Base-by-base conservation (phyloP, 2,329 filamentous ascomycete genomes). In the Aspergillus fructus region DNA sequence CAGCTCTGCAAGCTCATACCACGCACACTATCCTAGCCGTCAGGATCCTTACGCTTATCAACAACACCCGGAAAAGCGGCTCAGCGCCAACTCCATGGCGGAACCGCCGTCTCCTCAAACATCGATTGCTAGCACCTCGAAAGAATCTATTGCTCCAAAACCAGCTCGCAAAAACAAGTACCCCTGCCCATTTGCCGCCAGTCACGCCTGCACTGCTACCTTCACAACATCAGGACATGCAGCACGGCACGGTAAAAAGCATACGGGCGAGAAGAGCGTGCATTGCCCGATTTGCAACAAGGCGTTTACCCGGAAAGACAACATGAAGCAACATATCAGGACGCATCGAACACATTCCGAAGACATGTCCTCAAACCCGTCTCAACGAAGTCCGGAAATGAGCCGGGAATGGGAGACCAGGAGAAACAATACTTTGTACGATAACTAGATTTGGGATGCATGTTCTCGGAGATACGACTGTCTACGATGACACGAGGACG, bases 161-260 rank as follows among this genome's bases (percentile, higher is more conserved):
- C 66, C 65, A n/a, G 66, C 63, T 4, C 75, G 75, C 53, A 87
- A 87, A 75, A 87, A 86, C 71, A 85, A 85, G 72, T 87, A 87
- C 64, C 85, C 85, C 2, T 88, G 85, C 63, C 85, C 85, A 0
- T 83, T 86, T 68, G 83, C 85, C 2, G 80, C 81, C 63, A 79
- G 82, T 51, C 84, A 81, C 68, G 77, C 79, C 52, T 88, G 85
- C 76, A 76, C 73, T 50, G 83, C 86, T 59, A 86, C 81, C 48
- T 88, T 88, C 72, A 88, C 85, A 52, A 88, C 85, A 5, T 88
- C 85, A 0, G 85, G 85, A 50, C 85, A 88, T 66, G 85, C 85
- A 6, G 85, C 85, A n/a, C 82, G 85, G 19, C 85, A 88, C 65
- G 85, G 85, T 27, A 88, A 88, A 74, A 87, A 87, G 73, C 85